phyloP scores from a whole-genome alignment of 2,329 filamentous ascomycete genomes.

The Peltaster fructicola region DNA sequence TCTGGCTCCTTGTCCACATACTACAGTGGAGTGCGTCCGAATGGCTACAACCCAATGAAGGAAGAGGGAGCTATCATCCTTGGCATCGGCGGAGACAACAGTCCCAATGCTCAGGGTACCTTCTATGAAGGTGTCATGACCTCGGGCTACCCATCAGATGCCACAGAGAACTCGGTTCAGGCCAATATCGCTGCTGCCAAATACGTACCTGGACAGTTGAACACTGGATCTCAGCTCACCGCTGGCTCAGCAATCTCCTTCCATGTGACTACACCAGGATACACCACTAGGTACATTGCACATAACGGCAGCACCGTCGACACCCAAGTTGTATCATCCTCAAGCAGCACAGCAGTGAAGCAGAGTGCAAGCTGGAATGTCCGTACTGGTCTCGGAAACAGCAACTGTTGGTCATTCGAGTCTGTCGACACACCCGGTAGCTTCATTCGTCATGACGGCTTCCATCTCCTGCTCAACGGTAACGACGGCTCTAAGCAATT shows the following conservation, averaged over 20 bases:
- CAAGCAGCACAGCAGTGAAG: slow-evolving; percentile 32
- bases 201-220: slow-evolving; percentile 33
- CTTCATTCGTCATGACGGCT: slow-evolving; percentile 40
- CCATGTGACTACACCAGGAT: slow-evolving; percentile 38
- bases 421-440: slow-evolving; percentile 39
- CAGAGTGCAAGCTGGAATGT: slow-evolving; percentile 37
- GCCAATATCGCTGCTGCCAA: slow-evolving; percentile 42
- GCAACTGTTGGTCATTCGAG: slow-evolving; percentile 43
- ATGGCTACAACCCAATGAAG: slow-evolving; percentile 42
- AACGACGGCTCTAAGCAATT: slow-evolving; percentile 40
- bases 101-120: slow-evolving; percentile 35
- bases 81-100: slow-evolving; percentile 56
- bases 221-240: slow-evolving; percentile 30
- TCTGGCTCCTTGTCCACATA: slow-evolving; percentile 39
- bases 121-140: slow-evolving; percentile 47
- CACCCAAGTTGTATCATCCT: slow-evolving; percentile 37
- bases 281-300: slow-evolving; percentile 36
- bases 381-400: slow-evolving; percentile 37
- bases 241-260: slow-evolving; percentile 36
- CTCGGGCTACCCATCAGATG: slow-evolving; percentile 41
- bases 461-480: slow-evolving; percentile 31
- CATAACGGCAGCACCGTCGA: slow-evolving; percentile 34
- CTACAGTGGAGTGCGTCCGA: slow-evolving; percentile 40
- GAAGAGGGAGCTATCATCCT: slow-evolving; percentile 50
- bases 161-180: slow-evolving; percentile 31